Evolutionary conservation across 345 rosid genomes (phyloP).

Genomic region (Corymbia maculata): DNA sequence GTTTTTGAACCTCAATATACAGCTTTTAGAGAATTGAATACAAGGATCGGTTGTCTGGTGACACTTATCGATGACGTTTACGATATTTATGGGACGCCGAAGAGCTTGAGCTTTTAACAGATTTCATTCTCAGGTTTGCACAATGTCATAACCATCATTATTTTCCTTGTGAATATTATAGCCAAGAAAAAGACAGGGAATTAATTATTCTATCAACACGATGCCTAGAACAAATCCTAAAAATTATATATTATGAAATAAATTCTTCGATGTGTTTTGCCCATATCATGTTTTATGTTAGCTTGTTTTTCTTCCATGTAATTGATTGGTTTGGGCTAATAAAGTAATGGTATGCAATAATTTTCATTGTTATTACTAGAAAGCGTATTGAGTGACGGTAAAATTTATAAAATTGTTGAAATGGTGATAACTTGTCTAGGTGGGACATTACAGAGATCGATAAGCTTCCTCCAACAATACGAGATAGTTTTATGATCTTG

Average conservation of each 20-base stretch:
- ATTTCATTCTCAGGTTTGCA: neutral
- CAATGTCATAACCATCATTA: neutral
- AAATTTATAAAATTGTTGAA: neutral
- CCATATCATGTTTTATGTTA: neutral
- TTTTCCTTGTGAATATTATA: neutral
- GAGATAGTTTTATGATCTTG: neutral
- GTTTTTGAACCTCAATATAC: neutral
- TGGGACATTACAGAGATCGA: neutral
- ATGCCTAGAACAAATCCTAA: neutral
- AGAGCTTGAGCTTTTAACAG: neutral
- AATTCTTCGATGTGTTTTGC: neutral
- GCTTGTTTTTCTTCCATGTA: neutral
- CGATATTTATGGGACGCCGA: neutral
- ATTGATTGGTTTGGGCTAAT: neutral
- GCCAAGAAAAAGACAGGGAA: neutral
- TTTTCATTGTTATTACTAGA: neutral
- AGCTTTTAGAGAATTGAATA: neutral
- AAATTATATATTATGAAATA: neutral
- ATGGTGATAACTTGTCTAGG: neutral
- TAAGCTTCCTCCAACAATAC: neutral
- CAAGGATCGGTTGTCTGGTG: neutral
- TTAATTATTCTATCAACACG: too few species aligned
- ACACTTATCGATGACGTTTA: neutral
- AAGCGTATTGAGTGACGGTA: neutral
- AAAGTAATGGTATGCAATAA: neutral